Percentiles rank a stretch among this genome's conserved stretches.
Evolutionary conservation across 176 grass and related monocot genomes (phyloP).

Genomic region (Phyllostachys edulis): DNA sequence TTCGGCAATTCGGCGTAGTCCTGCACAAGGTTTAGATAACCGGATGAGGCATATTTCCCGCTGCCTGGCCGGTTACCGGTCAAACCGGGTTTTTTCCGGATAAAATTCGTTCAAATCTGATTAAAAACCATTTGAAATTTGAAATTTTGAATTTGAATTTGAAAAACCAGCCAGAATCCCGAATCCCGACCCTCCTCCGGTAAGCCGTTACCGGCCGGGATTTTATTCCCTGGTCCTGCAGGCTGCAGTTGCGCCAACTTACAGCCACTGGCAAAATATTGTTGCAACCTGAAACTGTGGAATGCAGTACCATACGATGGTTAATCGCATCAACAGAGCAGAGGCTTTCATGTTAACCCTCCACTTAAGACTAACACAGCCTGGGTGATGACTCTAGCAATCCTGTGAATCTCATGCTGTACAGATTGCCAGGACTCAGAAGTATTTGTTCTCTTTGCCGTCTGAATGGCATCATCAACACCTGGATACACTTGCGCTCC

Average conservation of each 20-base stretch:
- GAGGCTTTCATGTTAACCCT: conserved; percentile 49
- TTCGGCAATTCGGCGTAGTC: neutral
- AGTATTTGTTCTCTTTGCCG: conserved; percentile 52
- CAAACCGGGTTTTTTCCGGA: no score
- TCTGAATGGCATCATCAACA: conserved; percentile 62
- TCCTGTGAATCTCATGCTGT: conserved; percentile 78
- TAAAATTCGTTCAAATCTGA: no score
- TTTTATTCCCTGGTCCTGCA: no score
- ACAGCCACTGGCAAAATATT: neutral
- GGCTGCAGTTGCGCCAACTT: neutral
- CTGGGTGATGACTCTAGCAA: conserved; percentile 63
- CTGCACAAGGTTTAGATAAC: no score
- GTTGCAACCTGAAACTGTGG: neutral
- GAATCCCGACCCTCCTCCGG: no score
- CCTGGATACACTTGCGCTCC: conserved; percentile 74
- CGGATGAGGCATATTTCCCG: no score
- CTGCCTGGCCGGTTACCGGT: no score
- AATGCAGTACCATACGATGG: neutral
- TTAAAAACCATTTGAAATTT: no score
- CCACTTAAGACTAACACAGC: conserved; percentile 61
- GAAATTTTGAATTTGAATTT: no score
- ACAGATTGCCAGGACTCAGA: conserved; percentile 52
- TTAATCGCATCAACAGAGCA: neutral
- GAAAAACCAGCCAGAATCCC: no score
- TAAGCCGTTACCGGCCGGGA: no score